Percentiles rank a stretch among this genome's conserved stretches.
phyloP scores from a whole-genome alignment of 768 basidiomycete genomes.

The Lanmaoa pseudosensibilis region DNA sequence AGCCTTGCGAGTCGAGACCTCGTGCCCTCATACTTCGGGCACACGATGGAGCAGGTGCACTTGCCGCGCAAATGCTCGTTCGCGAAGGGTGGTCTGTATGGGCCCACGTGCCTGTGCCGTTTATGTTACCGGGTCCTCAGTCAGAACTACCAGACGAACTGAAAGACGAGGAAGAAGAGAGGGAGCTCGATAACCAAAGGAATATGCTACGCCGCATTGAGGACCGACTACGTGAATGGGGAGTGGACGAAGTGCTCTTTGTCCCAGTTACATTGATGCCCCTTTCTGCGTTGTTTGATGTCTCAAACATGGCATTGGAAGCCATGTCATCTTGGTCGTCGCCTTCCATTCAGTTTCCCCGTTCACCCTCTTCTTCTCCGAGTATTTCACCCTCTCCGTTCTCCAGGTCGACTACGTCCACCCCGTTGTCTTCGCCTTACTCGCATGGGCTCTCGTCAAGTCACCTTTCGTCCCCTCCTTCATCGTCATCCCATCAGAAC shows the following conservation, averaged over 20 bases:
- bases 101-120: constrained; percentile 57
- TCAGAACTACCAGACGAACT: constrained; percentile 39
- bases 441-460: constrained; percentile 25
- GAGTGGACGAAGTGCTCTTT: constrained; percentile 76
- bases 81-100: constrained; percentile 70
- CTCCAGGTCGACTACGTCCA: constrained; percentile 31
- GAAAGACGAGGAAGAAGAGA: constrained; percentile 32
- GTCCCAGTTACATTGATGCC: constrained; percentile 34
- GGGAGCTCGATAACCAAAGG: constrained; percentile 41
- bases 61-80: constrained; percentile 77
- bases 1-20: constrained; percentile 24
- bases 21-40: constrained; percentile 67
- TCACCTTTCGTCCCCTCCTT: constrained; percentile 25
- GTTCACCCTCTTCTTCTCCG: constrained; percentile 31
- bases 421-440: constrained; percentile 34
- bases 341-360: constrained; percentile 26
- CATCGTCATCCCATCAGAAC: constrained; percentile 27
- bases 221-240: constrained; percentile 61
- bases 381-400: constrained; percentile 36
- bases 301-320: constrained; percentile 21
- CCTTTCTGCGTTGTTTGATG: constrained; percentile 24
- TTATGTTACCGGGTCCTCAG: constrained; percentile 31
- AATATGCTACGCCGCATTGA: constrained; percentile 48
- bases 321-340: constrained; percentile 23
- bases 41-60: constrained; percentile 72